Evolutionary conservation across 108 stramenopile species (phyloP), one percentile per base, ranked within the genome.

Genomic region (Nannochloropsis salina): DNA sequence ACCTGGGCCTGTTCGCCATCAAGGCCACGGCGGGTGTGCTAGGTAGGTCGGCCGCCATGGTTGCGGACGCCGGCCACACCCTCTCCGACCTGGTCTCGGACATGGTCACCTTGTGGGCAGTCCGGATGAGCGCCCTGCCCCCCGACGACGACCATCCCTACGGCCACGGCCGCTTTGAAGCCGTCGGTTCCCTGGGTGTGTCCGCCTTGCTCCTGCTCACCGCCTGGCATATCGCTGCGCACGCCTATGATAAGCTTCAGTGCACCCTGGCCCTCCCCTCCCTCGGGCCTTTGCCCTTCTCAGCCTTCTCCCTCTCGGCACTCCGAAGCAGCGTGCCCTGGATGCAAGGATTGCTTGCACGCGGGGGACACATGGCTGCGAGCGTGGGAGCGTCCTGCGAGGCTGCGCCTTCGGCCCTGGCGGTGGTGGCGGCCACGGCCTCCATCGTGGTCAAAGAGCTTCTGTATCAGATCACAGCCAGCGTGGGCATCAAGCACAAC

Each of bases 61-160:
- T 99, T 80, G 96, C 98, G 41, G 98, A 99, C 90, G 98, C 97
- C 1, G 96, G 96, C 6, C 98, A 99, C 92, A 95, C 95, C 4
- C 83, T 96, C 41, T 92, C 91, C 43, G 98, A 99, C 91, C 88
- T 99, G 44, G 90, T 96, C 47, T 92, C 91, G 43, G 98, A 99
- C 87, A 95, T 96, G 83, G 94, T 99, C 20, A 98, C 98, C 15
- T 86, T 99, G 15, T 95, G 94, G 93, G 95, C 95, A 43, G 90
- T 90, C 31, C 85, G 85, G 8, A 80, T 90, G 43, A 88, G 86
- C 43, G 51, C 91, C 40, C 80, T 91, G 44, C 93, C 93, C 3
- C 88, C 92, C 15, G 93, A 93, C 44, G 86, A 81, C n/a, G 89
- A 91, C 83, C 98, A 98, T 87, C 98, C 96, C 2, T 98, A 96